These are phyloP conservation scores for Penicillium verhagenii DNA, from an alignment of 495 filamentous ascomycete genomes.

Conservation along the genomic window DNA sequence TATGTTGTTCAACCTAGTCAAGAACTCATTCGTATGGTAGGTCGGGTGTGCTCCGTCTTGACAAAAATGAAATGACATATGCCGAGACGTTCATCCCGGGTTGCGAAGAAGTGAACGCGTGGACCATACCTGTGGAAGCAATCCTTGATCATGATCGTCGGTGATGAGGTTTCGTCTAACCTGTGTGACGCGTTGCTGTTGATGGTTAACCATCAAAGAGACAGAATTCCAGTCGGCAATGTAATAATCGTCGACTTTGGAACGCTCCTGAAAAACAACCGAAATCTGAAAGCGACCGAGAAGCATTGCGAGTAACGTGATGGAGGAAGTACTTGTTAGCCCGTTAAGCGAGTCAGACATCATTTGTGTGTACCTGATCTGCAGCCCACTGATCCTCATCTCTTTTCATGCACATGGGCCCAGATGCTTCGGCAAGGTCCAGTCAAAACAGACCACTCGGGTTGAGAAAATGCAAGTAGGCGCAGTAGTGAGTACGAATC, in stretches of 20 bases:
- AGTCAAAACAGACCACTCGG: not conserved
- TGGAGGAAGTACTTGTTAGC: no score
- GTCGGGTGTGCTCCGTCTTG: not conserved
- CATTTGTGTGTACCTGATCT: conserved; percentile 1
- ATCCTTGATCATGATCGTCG: not conserved
- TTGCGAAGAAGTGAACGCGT: not conserved
- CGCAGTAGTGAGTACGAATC: not conserved
- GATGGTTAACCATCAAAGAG: not conserved
- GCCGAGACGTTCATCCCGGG: not conserved
- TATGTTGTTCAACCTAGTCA: not conserved
- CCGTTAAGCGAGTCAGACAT: not conserved
- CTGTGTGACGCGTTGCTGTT: not conserved
- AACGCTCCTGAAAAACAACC: not conserved
- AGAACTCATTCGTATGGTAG: not conserved
- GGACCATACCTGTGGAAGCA: not conserved
- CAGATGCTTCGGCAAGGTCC: not conserved
- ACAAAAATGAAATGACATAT: not conserved
- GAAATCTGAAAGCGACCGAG: not conserved
- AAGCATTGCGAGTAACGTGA: not conserved
- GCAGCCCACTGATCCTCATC: not conserved
- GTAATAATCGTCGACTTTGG: no score
- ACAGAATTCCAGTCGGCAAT: not conserved
- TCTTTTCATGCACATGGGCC: not conserved
- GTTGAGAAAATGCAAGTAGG: not conserved
- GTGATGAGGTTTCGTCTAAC: not conserved